These are phyloP conservation scores for Colletotrichum tofieldiae DNA, from an alignment of 2,329 filamentous ascomycete genomes.

Conservation along the genomic window DNA sequence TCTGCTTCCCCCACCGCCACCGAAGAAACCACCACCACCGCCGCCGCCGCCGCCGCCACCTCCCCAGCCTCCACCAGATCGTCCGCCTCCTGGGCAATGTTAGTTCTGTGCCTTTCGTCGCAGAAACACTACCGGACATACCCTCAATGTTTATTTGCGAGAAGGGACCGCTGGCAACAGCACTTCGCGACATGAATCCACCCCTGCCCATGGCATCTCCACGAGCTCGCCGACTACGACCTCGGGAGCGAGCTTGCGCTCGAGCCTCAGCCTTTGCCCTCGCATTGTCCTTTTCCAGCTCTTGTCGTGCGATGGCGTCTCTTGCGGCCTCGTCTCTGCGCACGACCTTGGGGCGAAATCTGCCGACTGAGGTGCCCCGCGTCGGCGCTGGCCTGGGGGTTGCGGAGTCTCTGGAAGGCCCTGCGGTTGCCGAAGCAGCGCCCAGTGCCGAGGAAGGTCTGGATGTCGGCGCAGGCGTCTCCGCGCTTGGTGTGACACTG, in stretches of 20 bases:
- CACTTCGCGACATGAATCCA: conserved; percentile 54
- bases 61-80: conserved; percentile 39
- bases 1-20: conserved; percentile 46
- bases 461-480: conserved; percentile 21
- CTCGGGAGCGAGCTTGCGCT: conserved; percentile 42
- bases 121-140: background rate
- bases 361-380: conserved; percentile 54
- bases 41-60: conserved; percentile 42
- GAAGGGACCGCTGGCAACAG: conserved; percentile 59
- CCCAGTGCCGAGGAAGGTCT: conserved; percentile 27
- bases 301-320: conserved; percentile 62
- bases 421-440: conserved; percentile 16
- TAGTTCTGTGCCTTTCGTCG: background rate
- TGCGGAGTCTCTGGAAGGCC: conserved; percentile 46
- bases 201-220: conserved; percentile 63
- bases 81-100: conserved; percentile 41
- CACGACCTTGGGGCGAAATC: conserved; percentile 65
- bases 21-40: conserved; percentile 49
- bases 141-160: conserved; percentile 47
- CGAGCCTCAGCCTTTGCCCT: conserved; percentile 44
- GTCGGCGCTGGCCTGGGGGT: conserved; percentile 52
- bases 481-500: conserved; percentile 31
- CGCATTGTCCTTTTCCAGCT: conserved; percentile 58
- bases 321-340: conserved; percentile 67
- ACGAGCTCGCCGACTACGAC: conserved; percentile 59